Evolutionary conservation across 108 stramenopile genomes (phyloP).

Genomic region (Fragilariopsis cylindrus): DNA sequence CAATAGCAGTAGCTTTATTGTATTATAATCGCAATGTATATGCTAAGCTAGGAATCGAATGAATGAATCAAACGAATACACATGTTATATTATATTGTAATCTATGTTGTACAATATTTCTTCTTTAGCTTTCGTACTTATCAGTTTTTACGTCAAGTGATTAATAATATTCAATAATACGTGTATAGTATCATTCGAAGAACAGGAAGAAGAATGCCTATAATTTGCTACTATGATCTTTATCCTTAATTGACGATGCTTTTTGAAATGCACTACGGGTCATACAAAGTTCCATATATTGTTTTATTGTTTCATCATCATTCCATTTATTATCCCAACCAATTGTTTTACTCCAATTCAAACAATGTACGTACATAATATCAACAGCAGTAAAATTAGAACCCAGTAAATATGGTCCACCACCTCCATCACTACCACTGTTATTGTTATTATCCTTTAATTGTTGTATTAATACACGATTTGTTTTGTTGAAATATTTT

Average conservation of each 20-base stretch:
- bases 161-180: no score
- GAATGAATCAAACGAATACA: no score
- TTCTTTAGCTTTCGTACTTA: no score
- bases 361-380: constrained; percentile 71
- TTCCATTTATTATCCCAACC: constrained; percentile 59
- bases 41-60: no score
- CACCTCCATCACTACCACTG: neutral
- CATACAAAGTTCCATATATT: constrained; percentile 47
- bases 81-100: no score
- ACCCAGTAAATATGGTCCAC: constrained; percentile 49
- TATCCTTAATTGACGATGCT: constrained; percentile 29
- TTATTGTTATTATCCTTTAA: constrained; percentile 18
- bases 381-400: constrained; percentile 69
- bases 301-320: constrained; percentile 9
- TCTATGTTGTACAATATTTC: no score
- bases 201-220: neutral
- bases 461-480: constrained; percentile 32
- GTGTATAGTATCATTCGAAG: no score
- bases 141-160: no score
- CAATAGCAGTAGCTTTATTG: no score
- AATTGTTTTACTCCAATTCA: constrained; percentile 69
- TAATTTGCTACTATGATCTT: neutral
- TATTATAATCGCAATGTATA: no score
- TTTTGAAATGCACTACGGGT: constrained; percentile 42
- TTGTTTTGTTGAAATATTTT: constrained; percentile 59